Percentiles rank a stretch among this genome's conserved stretches.
Evolutionary conservation across 148 eudicot species (phyloP).

Genomic region (Camellia granthamiana): DNA sequence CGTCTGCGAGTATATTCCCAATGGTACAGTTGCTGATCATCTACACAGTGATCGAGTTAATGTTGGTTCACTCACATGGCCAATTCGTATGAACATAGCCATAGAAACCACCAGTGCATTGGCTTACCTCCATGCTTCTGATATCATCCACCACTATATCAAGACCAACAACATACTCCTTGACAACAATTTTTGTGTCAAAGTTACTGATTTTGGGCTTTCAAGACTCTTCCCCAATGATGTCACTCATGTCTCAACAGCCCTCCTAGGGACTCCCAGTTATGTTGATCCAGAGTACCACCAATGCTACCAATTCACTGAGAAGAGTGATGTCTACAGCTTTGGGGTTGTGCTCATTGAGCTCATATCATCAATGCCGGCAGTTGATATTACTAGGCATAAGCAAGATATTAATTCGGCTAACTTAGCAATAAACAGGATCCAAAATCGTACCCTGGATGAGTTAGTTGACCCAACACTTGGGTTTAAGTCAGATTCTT

Average conservation of each 20-base stretch:
- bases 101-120: slow-evolving; percentile 49
- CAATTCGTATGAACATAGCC: slow-evolving; percentile 42
- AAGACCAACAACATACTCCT: slow-evolving; percentile 42
- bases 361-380: slow-evolving; percentile 46
- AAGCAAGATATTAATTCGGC: slow-evolving; percentile 36
- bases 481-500: slow-evolving; percentile 22
- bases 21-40: slow-evolving; percentile 50
- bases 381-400: slow-evolving; percentile 35
- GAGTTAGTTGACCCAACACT: slow-evolving; percentile 38
- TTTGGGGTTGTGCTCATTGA: slow-evolving; percentile 48
- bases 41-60: slow-evolving; percentile 32
- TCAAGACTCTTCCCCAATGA: slow-evolving; percentile 41
- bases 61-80: slow-evolving; percentile 33
- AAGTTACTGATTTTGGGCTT: slow-evolving; percentile 49
- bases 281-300: slow-evolving; percentile 53
- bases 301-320: slow-evolving; percentile 44
- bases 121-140: slow-evolving; percentile 44
- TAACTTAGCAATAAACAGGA: slow-evolving; percentile 35
- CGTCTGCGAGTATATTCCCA: slow-evolving; percentile 42
- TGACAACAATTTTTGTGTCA: slow-evolving; percentile 37
- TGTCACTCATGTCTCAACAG: slow-evolving; percentile 44
- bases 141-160: slow-evolving; percentile 43
- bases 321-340: slow-evolving; percentile 51
- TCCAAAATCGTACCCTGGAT: slow-evolving; percentile 29
- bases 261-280: slow-evolving; percentile 52